Evolutionary conservation across 345 rosid species (phyloP), one percentile per base, ranked within the genome.

Genomic region (Pistacia atlantica): DNA sequence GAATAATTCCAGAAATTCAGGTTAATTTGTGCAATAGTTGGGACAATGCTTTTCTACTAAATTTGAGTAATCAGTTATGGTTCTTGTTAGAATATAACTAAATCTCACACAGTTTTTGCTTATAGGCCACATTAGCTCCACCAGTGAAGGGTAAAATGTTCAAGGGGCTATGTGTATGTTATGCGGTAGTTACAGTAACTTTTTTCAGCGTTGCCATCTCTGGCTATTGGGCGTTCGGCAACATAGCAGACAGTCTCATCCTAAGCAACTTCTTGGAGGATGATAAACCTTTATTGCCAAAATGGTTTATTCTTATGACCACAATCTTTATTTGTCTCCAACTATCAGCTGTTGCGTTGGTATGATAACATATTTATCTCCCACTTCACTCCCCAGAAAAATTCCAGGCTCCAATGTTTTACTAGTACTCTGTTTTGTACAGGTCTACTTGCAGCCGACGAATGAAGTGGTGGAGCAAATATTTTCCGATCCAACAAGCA

Each of bases 161-260:
- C 76, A 93, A 90, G 77, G 98, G 97, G 70, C 83, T 95, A 8
- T 84, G 92, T 66, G 67, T 95, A 56, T 90, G 98, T 72, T 95
- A 91, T 65, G 11, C 73, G 0, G 82, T 90, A 5, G 80, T 87
- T 2, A 38, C 51, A 8, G 65, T 70, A 0, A 93, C 99, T 48
- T 95, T 88, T 84, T 91, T 89, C 75, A 84, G 82, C 10, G 97
- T 95, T 28, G 88, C 94, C 14, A 86, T 95, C 38, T 88, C 96
- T 1, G 94, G 98, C 2, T 95, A 89, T 54, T 95, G 99, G 99
- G 99, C 98, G 65, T 95, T 95, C 65, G 99, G 98, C 16, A 95
- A 87, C 56, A 66, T 76, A 75, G 75, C 92, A 56, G 78, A 85
- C 56, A 91, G 92, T 54, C 87, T 89, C 12, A 56, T 93, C 45